A percentile compares a stretch with the other conserved stretches of the same genome.
phyloP scores from a whole-genome alignment of 108 stramenopile genomes.

The Mayamaea pseudoterrestris region DNA sequence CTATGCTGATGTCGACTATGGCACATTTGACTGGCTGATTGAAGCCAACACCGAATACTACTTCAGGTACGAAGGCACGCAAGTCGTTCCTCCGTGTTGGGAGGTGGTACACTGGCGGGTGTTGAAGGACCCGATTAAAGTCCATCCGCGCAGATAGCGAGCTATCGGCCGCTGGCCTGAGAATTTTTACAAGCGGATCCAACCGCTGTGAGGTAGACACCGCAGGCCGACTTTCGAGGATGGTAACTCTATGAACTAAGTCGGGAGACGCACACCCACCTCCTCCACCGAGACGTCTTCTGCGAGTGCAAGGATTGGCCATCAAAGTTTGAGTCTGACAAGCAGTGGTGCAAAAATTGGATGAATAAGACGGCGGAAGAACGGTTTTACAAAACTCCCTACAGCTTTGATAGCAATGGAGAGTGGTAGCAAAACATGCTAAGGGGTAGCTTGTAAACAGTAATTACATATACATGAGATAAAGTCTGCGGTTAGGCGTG shows the following conservation, averaged over 20 bases:
- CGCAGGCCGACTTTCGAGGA: constrained; percentile 17
- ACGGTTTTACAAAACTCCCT: constrained; percentile 14
- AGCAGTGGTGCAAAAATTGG: constrained; percentile 30
- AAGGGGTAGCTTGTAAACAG: neutral
- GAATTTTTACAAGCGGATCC: constrained; percentile 16
- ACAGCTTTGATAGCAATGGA: constrained; percentile 11
- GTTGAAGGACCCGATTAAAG: constrained; percentile 44
- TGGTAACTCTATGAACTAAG: constrained; percentile 19
- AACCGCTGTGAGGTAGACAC: constrained; percentile 31
- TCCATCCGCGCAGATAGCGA: constrained; percentile 32
- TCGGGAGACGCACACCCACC: constrained; percentile 20
- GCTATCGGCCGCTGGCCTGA: constrained; percentile 27
- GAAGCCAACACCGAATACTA: constrained; percentile 47
- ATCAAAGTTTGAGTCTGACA: constrained; percentile 27
- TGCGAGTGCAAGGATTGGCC: constrained; percentile 54
- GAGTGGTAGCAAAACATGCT: neutral
- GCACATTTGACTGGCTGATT: constrained; percentile 35
- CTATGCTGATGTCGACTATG: constrained; percentile 9
- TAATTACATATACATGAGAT: neutral
- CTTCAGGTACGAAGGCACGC: constrained; percentile 42
- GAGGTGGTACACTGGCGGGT: constrained; percentile 40
- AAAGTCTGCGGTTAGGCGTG: too few relatives aligned
- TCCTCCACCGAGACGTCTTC: constrained; percentile 30
- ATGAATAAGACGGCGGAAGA: constrained; percentile 8
- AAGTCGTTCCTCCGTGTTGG: constrained; percentile 39